A percentile compares a stretch with the other conserved stretches of the same genome.
Evolutionary conservation across 1,284 basidiomycete genomes (phyloP).

Genomic region (Meripilus lineatus): DNA sequence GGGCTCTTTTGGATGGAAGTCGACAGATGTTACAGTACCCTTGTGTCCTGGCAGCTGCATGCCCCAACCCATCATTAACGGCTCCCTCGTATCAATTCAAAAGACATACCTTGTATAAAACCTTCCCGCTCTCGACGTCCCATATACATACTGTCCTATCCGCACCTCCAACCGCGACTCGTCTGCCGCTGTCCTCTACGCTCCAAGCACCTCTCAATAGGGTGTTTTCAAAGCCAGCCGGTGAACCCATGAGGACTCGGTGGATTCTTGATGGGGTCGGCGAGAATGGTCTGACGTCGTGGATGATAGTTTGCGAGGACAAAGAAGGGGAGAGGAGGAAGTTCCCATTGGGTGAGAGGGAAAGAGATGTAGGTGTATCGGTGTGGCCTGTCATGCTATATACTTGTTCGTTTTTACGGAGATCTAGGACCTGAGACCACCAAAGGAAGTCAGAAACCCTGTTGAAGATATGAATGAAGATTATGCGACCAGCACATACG

Average conservation of each 20-base stretch:
- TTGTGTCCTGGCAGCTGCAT: constrained; percentile 90
- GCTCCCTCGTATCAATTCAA: no score
- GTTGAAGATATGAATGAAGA: neutral
- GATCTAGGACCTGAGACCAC: constrained; percentile 68
- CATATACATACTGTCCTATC: constrained; percentile 88
- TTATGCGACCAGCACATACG: constrained; percentile 41
- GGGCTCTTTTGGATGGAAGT: constrained; percentile 90
- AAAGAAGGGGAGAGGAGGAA: constrained; percentile 85
- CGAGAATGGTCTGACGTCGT: constrained; percentile 90
- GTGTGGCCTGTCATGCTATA: constrained; percentile 77
- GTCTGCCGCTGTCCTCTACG: constrained; percentile 63
- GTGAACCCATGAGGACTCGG: constrained; percentile 75
- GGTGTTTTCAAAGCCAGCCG: constrained; percentile 87
- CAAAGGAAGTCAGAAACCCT: neutral
- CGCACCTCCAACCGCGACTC: constrained; percentile 76
- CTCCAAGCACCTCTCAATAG: constrained; percentile 81
- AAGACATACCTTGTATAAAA: constrained; percentile 78
- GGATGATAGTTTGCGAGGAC: constrained; percentile 82
- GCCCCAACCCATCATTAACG: neutral
- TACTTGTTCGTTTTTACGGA: constrained; percentile 76
- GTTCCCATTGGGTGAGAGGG: constrained; percentile 82
- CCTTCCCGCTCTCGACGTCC: constrained; percentile 84
- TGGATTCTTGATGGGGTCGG: constrained; percentile 77
- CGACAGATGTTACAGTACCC: constrained; percentile 86
- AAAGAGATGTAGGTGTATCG: constrained; percentile 86